Evolutionary conservation across 2,329 filamentous ascomycete species (phyloP).

Genomic region (Neopestalotiopsis sp.): DNA sequence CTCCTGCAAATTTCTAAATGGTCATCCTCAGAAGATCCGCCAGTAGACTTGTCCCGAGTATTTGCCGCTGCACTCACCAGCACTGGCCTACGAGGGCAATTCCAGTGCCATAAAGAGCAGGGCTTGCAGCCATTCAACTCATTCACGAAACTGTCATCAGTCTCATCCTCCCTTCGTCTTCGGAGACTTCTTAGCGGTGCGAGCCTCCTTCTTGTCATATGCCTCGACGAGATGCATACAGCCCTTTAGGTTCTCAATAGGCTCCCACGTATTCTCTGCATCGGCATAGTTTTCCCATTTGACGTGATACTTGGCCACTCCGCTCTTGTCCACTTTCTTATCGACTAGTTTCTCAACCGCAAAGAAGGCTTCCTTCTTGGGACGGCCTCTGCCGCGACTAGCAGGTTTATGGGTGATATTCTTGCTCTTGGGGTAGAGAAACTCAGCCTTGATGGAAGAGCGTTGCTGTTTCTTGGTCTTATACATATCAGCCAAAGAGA

Average conservation of each 20-base stretch:
- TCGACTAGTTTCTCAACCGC: slow-evolving; percentile 10
- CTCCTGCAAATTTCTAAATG: no score
- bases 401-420: neutral
- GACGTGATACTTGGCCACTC: neutral
- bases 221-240: slow-evolving; percentile 2
- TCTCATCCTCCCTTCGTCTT: neutral
- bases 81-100: no score
- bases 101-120: no score
- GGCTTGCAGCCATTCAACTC: neutral
- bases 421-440: neutral
- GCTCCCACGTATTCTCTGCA: slow-evolving; percentile 11
- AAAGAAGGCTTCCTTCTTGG: neutral
- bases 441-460: neutral
- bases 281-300: neutral
- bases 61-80: no score
- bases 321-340: neutral
- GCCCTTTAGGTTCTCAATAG: slow-evolving; percentile 2
- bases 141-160: neutral
- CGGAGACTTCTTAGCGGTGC: neutral
- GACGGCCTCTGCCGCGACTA: neutral
- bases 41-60: no score
- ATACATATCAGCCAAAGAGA: neutral
- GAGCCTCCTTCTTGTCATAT: neutral
- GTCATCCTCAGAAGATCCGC: no score
- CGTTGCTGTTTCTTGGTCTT: neutral